Conservation (phyloP, 768 basidiomycete genomes). For the Amanita pallidorosea region DNA sequence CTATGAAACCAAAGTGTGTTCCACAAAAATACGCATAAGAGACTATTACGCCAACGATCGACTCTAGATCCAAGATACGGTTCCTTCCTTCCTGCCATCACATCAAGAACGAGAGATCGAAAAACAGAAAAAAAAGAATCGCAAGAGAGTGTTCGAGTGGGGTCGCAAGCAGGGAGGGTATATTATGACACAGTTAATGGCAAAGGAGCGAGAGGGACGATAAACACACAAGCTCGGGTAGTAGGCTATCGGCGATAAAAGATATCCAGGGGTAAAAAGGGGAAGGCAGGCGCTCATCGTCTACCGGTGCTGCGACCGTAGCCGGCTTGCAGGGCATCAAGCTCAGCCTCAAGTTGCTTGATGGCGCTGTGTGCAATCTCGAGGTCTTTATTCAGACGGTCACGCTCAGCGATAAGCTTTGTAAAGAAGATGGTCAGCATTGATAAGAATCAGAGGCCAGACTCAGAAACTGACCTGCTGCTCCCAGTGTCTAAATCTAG, state of each 20-base stretch:
- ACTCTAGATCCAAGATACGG: conserved; percentile 5
- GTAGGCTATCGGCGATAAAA: conserved; percentile 2
- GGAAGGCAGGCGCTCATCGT: conserved; percentile 28
- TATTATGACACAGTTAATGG: conserved; percentile 3
- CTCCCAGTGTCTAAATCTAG: conserved; percentile 98
- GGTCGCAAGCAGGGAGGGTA: background rate
- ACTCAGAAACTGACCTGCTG: conserved; percentile 64
- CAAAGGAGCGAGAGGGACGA: background rate
- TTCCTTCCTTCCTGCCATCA: conserved; percentile 3
- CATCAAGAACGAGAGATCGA: background rate
- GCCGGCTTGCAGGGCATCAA: conserved; percentile 82
- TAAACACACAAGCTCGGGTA: background rate
- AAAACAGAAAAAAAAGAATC: background rate
- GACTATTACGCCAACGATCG: background rate
- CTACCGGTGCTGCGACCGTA: conserved; percentile 68
- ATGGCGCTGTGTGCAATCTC: conserved; percentile 87
- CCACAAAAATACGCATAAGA: too few relatives aligned
- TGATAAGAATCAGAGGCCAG: conserved; percentile 4
- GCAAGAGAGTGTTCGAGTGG: background rate
- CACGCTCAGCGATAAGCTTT: conserved; percentile 95
- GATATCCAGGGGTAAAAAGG: background rate
- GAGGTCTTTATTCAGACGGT: conserved; percentile 97
- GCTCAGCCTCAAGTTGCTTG: conserved; percentile 83
- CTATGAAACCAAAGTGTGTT: too few relatives aligned
- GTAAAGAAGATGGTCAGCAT: conserved; percentile 9